Evolutionary conservation across 2,329 filamentous ascomycete genomes (phyloP).

Genomic region (Ustulina deusta): DNA sequence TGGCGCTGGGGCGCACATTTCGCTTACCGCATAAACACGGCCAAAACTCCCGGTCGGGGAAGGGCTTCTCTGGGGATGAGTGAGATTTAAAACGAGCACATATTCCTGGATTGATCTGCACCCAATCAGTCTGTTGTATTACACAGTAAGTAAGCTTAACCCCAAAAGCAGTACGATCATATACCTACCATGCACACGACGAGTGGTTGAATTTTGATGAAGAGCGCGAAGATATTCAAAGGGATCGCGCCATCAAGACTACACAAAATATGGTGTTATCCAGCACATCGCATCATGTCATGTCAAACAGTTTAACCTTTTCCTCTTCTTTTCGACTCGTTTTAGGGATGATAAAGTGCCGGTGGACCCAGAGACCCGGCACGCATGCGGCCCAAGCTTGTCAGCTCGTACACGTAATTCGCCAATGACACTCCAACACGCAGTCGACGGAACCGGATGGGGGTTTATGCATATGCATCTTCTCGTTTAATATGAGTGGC

Average conservation of each 20-base stretch:
- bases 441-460: conserved; percentile 10
- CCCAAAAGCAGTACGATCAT: conserved; percentile 8
- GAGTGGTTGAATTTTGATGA: background rate
- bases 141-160: background rate
- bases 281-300: background rate
- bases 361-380: conserved; percentile 13
- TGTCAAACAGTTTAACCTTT: background rate
- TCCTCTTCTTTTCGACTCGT: background rate
- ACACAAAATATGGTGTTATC: background rate
- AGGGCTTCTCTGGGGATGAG: conserved; percentile 7
- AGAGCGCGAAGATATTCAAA: background rate
- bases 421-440: background rate
- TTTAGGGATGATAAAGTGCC: conserved; percentile 10
- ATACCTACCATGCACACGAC: conserved; percentile 12
- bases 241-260: conserved; percentile 19
- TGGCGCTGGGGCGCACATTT: conserved; percentile 1
- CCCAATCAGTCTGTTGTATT: background rate
- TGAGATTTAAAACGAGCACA: conserved; percentile 23
- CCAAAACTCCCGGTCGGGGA: conserved; percentile 20
- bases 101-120: conserved; percentile 14
- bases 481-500: background rate
- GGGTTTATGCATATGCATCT: background rate
- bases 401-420: conserved; percentile 15
- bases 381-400: conserved; percentile 1
- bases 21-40: conserved; percentile 18